Evolutionary conservation across 176 grass and related monocot species (phyloP), one percentile per base, ranked within the genome.

Genomic region (Neostapfia colusana): DNA sequence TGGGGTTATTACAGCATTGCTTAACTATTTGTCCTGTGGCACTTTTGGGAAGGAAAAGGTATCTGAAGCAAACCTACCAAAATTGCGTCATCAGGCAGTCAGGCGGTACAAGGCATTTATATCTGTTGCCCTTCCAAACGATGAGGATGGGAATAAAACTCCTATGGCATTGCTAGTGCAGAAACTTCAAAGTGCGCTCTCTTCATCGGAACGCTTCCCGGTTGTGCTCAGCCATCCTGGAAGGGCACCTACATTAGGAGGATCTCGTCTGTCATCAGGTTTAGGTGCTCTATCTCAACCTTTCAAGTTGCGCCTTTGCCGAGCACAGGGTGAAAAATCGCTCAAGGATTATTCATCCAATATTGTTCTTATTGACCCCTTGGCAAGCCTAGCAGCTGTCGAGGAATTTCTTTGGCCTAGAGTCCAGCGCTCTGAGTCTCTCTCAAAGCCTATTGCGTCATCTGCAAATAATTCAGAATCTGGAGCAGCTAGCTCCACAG

Each of bases 371-470:
- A 97, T 97, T 37, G 90, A 97, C 57, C 90, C 93, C 17, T 48
- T 97, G 8, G 90, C 93, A 68, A 97, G 85, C 81, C 82, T 97
- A 40, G 88, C 85, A 66, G 82, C 87, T 10, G 93, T 97, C 56
- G 93, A 97, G 81, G 90, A 97, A 25, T 97, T 97, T 60, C 85
- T 97, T 75, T 97, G 93, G 93, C 90, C 90, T 50, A 83, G 87
- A 83, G 74, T 93, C 65, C 87, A 93, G 79, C 85, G 90, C 20
- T 85, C 64, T 27, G 93, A 97, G 36, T 69, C 90, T 16, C 27
- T 65, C 10, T 91, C 83, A 11, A 86, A 93, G 65, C 77, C 89
- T 62, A 53, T 69, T 7, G 69, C 50, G 3, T 63, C 82, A 63
- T 72, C 82, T 67, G 82, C 70, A 73, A 89, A 86, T 37, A 87